Base-by-base conservation (phyloP, 116 monocot species). In the Thalassia testudinum region DNA sequence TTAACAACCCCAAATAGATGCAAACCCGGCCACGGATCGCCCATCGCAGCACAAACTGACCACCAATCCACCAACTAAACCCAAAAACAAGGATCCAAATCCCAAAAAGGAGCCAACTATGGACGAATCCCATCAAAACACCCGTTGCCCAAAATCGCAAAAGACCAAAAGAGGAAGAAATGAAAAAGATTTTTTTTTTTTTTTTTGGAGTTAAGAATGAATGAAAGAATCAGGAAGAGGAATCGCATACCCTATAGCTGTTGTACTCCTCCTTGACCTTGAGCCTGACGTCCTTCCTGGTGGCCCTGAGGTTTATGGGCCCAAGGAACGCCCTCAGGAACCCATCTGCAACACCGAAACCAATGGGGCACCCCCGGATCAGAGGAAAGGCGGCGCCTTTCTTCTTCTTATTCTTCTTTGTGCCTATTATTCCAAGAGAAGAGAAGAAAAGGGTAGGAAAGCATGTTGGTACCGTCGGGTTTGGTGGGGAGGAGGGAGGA, bases 181-280 rank as follows among this genome's bases (percentile, higher is more conserved):
- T 16, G 18, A 53, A 45, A 45, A 45, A 45, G 3, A 13, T n/a
- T n/a, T n/a, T n/a, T n/a, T n/a, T n/a, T n/a, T n/a, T n/a, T n/a
- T n/a, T n/a, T n/a, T n/a, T n/a, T n/a, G n/a, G n/a, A n/a, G n/a
- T n/a, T n/a, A n/a, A n/a, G n/a, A n/a, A n/a, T n/a, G n/a, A n/a
- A n/a, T n/a, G n/a, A n/a, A n/a, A n/a, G n/a, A n/a, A n/a, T n/a
- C n/a, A n/a, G n/a, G n/a, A n/a, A n/a, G n/a, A n/a, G n/a, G n/a
- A n/a, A n/a, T n/a, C n/a, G n/a, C n/a, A 60, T 73, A 99, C 99
- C 63, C 80, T 82, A 57, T 86, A 99, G 48, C 62, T 90, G 60
- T 99, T 99, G 58, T 99, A 99, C 70, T 99, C 99, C 50, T 99
- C 82, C 54, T 99, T 99, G 42, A 99, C 77, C 66, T 99, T 99